Evolutionary conservation across 257 asterid species (phyloP), one percentile per base, ranked within the genome.

Genomic region (Nicotiana attenuata): DNA sequence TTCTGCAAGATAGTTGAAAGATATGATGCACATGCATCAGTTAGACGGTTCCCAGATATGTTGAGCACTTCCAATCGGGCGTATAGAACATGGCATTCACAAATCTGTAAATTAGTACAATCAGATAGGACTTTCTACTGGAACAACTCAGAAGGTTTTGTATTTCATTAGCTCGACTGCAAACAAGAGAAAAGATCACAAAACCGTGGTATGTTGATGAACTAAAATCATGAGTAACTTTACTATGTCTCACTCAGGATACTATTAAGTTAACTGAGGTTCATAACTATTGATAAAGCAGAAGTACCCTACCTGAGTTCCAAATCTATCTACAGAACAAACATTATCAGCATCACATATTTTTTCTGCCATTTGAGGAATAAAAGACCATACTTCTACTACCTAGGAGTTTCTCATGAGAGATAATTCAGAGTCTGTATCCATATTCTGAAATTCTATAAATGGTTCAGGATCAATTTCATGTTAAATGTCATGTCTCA

Each of bases 11-110:
- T 89, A 84, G 93, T 89, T 77, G 97, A 93, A 81, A 96, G 88
- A 90, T 90, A 92, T 85, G 97, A 91, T 83, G 97, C 97, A 90
- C 98, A 93, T 47, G 96, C 90, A 87, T 96, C 99, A 77, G 97
- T 90, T 84, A 96, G 85, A 83, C 91, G 85, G 90, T 96, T 96
- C 64, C 97, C 97, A 63, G 98, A 92, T 82, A 96, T 82, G 83
- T 96, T 90, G 81, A 94, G 96, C 71, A 94, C 97, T 91, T 96
- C 99, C 89, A 96, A 67, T 82, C 98, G 94, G 84, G 89, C 85
- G 83, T 87, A 89, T 52, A 96, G 90, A 81, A 86, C 92, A 22
- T 90, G 88, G 88, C 98, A 92, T 83, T 94, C 97, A 77, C 96
- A 92, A 79, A 96, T 91, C 99, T 94, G 92, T 26, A 80, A 81